A percentile compares a stretch with the other conserved stretches of the same genome.
Conservation (phyloP, 2,329 filamentous ascomycete species). For the Grosmannia clavigera region DNA sequence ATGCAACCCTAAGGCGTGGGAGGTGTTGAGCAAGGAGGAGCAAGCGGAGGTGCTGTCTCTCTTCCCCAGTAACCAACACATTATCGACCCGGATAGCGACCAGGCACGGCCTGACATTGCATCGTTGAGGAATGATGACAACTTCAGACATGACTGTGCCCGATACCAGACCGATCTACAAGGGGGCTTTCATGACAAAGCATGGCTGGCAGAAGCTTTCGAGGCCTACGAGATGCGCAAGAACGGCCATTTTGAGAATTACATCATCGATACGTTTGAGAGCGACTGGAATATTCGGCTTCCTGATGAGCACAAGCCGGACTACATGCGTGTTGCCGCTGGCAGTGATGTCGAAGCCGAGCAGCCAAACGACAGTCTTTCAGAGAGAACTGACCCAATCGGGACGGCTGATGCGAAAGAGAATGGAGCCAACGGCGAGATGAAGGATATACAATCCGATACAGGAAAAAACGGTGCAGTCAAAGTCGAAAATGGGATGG, state of each 20-base stretch:
- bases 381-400: background rate
- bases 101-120: constrained; percentile 22
- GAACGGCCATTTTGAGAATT: constrained; percentile 37
- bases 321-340: background rate
- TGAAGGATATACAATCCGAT: background rate
- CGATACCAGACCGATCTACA: constrained; percentile 31
- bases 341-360: background rate
- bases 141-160: constrained; percentile 29
- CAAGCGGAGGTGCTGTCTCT: constrained; percentile 21
- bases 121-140: constrained; percentile 27
- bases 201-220: constrained; percentile 41
- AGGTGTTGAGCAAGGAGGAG: constrained; percentile 21
- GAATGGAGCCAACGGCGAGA: background rate
- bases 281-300: constrained; percentile 33
- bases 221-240: constrained; percentile 35
- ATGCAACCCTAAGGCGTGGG: constrained; percentile 25
- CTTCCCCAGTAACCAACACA: constrained; percentile 22
- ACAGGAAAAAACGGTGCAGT: background rate
- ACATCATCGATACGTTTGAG: constrained; percentile 31
- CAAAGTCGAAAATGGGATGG: background rate
- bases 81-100: constrained; percentile 19
- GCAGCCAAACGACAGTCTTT: background rate
- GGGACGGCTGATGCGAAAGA: background rate
- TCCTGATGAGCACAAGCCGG: constrained; percentile 20
- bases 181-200: constrained; percentile 36